Evolutionary conservation across 2,329 filamentous ascomycete genomes (phyloP), one percentile per base, ranked within the genome.

Genomic region (Drechmeria coniospora): DNA sequence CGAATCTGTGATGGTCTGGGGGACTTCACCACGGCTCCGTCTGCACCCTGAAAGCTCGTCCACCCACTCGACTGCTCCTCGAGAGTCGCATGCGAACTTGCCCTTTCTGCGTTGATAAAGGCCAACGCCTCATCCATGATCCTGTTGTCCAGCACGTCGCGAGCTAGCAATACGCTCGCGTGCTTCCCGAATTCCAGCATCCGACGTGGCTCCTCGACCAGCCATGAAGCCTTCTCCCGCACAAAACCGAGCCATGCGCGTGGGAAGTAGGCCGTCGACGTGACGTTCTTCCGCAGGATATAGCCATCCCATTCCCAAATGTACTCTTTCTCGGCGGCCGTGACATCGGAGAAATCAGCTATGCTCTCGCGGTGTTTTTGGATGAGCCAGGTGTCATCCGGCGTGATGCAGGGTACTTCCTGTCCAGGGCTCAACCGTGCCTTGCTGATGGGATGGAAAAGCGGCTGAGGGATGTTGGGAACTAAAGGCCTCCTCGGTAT

Each of bases 291-390:
- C 24, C 51, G 51, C 7, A 67, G 56, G 25, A 69, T 60, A 37
- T 64, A 70, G 1, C 58, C 54, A 33, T 72, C 67, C 68, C 68
- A 74, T 35, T 65, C 61, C 37, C 58, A 56, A 30, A 73, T 65
- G 32, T 65, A 73, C 34, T 71, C 67, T 42, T 65, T 68, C 40
- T 74, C 68, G 11, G 57, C 50, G 3, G 51, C 42, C 9, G 60
- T 60, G 15, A 73, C 57, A 36, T 73, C 68, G 7, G 59, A 62
- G 39, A 68, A 72, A 35, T 73, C 68, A 16, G 57, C 54, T 29
- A 73, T 61, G 29, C 60, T 63, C 31, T 73, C 65, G 6, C 63
- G 58, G 33, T 73, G 68, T 45, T 71, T 72, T 35, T 70, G 65
- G 17, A 68, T 54, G 6, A 71, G 53, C 68, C 68, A 73, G 14